Evolutionary conservation across 805 yeast species (phyloP).

Genomic region (Kazachstania martiniae): DNA sequence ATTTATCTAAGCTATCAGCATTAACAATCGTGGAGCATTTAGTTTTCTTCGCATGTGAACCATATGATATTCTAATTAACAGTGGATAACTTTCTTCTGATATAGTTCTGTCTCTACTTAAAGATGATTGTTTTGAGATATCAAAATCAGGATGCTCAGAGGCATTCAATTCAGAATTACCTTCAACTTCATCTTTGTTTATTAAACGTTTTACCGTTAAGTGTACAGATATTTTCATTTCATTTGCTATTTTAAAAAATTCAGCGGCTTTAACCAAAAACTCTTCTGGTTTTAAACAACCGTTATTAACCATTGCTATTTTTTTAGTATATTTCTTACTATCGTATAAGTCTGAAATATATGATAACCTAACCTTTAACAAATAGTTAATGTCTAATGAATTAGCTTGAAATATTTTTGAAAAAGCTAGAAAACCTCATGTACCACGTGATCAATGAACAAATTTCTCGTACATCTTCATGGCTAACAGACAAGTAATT

Average conservation of each 20-base stretch:
- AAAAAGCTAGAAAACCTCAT: no score
- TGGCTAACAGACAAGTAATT: no score
- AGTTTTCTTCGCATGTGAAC: conserved; percentile 29
- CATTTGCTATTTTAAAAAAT: conserved; percentile 20
- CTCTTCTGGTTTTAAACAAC: conserved; percentile 10
- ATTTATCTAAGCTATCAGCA: conserved; percentile 47
- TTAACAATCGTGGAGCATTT: conserved; percentile 68
- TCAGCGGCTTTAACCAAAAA: conserved; percentile 17
- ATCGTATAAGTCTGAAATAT: no score
- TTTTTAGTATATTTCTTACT: no score
- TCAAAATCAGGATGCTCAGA: conserved; percentile 28
- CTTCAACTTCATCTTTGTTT: conserved; percentile 22
- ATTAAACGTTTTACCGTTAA: conserved; percentile 22
- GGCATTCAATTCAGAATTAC: conserved; percentile 42
- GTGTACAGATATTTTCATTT: conserved; percentile 18
- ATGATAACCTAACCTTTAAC: no score
- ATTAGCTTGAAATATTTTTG: no score
- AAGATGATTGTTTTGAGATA: conserved; percentile 19
- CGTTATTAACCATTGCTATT: conserved; percentile 4
- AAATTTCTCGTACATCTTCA: no score
- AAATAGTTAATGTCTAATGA: no score
- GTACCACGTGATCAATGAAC: no score
- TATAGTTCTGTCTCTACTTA: conserved; percentile 5
- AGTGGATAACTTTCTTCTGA: conserved; percentile 36
- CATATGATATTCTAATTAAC: conserved; percentile 45